phyloP scores from a whole-genome alignment of 192 early-diverging fungal species.

The Chytriomyces confervae region DNA sequence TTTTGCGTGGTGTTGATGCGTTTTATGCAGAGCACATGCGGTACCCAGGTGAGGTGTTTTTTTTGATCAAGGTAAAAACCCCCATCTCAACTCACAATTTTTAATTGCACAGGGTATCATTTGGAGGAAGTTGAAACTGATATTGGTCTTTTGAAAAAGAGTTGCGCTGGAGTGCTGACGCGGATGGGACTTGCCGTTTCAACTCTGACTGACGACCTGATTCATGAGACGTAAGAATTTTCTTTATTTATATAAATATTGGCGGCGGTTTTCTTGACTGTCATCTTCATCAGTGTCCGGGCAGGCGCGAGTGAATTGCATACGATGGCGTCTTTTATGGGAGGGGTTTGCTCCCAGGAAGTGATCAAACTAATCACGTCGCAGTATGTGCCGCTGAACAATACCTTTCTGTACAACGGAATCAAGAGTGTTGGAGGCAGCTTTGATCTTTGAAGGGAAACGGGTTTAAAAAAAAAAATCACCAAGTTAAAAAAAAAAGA shows the following conservation, averaged over 20 bases:
- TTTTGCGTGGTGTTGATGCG: slow-evolving; percentile 68
- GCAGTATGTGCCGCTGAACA: slow-evolving; percentile 93
- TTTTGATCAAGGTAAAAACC: background rate
- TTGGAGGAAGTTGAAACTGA: slow-evolving; percentile 57
- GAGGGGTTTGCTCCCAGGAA: slow-evolving; percentile 92
- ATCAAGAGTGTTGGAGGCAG: slow-evolving; percentile 53
- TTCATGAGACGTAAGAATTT: slow-evolving; percentile 69
- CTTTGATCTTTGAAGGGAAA: slow-evolving; percentile 20
- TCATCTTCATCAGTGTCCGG: slow-evolving; percentile 46
- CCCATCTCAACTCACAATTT: background rate
- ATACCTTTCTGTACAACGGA: slow-evolving; percentile 85
- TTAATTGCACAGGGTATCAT: slow-evolving; percentile 33
- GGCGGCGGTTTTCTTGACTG: background rate
- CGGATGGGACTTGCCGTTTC: slow-evolving; percentile 45
- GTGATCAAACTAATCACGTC: slow-evolving; percentile 92
- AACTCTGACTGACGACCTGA: slow-evolving; percentile 57
- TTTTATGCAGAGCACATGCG: slow-evolving; percentile 64
- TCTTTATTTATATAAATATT: no score
- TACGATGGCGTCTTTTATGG: slow-evolving; percentile 82
- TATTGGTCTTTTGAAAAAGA: slow-evolving; percentile 59
- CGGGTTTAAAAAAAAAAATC: background rate
- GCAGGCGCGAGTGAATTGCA: slow-evolving; percentile 78
- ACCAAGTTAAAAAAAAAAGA: background rate
- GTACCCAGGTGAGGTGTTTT: slow-evolving; percentile 63
- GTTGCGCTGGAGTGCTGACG: slow-evolving; percentile 48